Percentiles rank a stretch among this genome's conserved stretches.
Conservation (phyloP, 1,284 basidiomycete genomes). For the Fomitopsis betulina region DNA sequence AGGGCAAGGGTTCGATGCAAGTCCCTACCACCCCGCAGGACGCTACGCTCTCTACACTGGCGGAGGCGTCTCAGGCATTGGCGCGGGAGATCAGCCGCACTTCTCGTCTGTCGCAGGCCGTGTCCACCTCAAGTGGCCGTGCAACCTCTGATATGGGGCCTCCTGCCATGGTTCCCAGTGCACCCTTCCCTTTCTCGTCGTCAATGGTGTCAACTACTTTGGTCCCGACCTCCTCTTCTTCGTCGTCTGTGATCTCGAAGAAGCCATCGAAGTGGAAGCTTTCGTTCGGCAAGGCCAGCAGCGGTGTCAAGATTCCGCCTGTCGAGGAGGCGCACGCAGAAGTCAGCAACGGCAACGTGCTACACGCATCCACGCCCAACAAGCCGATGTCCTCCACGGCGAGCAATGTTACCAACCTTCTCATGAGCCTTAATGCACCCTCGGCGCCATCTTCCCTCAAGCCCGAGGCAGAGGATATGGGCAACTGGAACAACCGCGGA, state of each 20-base stretch:
- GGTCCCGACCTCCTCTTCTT: conserved; percentile 17
- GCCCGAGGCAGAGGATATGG: conserved; percentile 22
- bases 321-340: conserved; percentile 36
- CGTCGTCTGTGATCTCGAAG: conserved; percentile 43
- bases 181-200: conserved; percentile 13
- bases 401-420: conserved; percentile 62
- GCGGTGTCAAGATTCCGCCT: conserved; percentile 30
- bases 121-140: conserved; percentile 4
- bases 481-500: conserved; percentile 16
- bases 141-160: neutral
- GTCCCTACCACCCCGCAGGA: conserved; percentile 24
- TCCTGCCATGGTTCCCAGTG: conserved; percentile 9
- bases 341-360: conserved; percentile 5
- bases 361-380: conserved; percentile 6
- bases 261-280: conserved; percentile 80
- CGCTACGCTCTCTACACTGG: conserved; percentile 67
- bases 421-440: conserved; percentile 63
- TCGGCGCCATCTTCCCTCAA: conserved; percentile 17
- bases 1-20: conserved; percentile 47
- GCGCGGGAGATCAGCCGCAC: conserved; percentile 79
- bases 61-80: conserved; percentile 75
- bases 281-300: conserved; percentile 57
- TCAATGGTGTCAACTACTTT: conserved; percentile 17
- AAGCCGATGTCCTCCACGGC: conserved; percentile 53
- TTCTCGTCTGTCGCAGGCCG: conserved; percentile 19